Conservation (phyloP, 2,329 filamentous ascomycete genomes). For the Zasmidium cellare region DNA sequence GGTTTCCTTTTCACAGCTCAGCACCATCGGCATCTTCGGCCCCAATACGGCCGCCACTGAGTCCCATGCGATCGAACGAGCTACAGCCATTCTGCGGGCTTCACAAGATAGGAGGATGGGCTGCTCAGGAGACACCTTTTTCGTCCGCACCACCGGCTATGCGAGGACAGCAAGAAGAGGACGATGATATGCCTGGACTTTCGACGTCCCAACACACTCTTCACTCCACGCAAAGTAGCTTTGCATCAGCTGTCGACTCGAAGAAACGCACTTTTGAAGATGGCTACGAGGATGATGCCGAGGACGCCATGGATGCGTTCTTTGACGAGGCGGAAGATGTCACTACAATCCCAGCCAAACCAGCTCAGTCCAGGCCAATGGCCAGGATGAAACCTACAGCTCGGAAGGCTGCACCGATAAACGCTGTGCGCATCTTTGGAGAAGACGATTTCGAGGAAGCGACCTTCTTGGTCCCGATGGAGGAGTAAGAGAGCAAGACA, state of each 20-base stretch:
- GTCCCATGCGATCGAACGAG: constrained; percentile 49
- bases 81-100: constrained; percentile 80
- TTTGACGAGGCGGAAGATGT: constrained; percentile 30
- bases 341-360: not conserved
- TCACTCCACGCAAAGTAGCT: constrained; percentile 43
- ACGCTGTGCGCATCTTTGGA: constrained; percentile 40
- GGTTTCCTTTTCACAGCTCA: constrained; percentile 30
- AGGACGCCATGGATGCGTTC: constrained; percentile 36
- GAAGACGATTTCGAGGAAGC: constrained; percentile 67
- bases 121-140: constrained; percentile 51
- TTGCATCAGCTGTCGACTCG: constrained; percentile 16
- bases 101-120: constrained; percentile 70
- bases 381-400: constrained; percentile 32
- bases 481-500: constrained; percentile 17
- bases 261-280: constrained; percentile 38
- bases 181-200: constrained; percentile 21
- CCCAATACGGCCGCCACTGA: constrained; percentile 24
- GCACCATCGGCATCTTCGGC: constrained; percentile 33
- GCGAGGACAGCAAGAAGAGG: constrained; percentile 3
- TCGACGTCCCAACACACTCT: constrained; percentile 38
- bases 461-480: constrained; percentile 50
- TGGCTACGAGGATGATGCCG: constrained; percentile 38
- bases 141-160: constrained; percentile 29
- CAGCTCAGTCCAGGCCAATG: constrained; percentile 14
- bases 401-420: constrained; percentile 32